Conservation (phyloP, 306 rosid species). For the Trifolium pratense region DNA sequence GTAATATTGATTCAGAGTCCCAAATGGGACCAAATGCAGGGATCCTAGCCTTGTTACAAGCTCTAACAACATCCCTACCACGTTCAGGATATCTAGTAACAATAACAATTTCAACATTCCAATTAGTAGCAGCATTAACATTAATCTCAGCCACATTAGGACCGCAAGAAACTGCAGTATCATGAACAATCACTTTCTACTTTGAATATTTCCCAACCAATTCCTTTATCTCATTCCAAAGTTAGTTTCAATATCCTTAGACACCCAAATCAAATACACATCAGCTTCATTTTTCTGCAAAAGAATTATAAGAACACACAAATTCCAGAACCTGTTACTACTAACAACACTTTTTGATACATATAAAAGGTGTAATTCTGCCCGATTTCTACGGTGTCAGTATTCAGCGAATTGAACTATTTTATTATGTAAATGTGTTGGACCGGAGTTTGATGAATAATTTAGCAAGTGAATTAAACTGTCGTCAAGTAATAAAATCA, state of each 20-base stretch:
- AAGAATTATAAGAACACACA: constrained; percentile 72
- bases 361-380: no score
- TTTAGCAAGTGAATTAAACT: no score
- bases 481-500: no score
- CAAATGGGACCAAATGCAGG: constrained; percentile 61
- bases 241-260: constrained; percentile 66
- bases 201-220: constrained; percentile 50
- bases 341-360: constrained; percentile 60
- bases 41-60: constrained; percentile 52
- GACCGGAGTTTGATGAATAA: no score
- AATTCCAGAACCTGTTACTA: constrained; percentile 80
- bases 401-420: no score
- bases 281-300: constrained; percentile 55
- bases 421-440: no score
- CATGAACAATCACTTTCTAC: constrained; percentile 65
- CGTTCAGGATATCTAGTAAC: constrained; percentile 80
- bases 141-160: constrained; percentile 67
- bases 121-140: constrained; percentile 53
- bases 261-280: constrained; percentile 70
- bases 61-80: constrained; percentile 60
- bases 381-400: no score
- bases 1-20: constrained; percentile 44
- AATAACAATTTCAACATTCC: constrained; percentile 69
- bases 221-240: constrained; percentile 60
- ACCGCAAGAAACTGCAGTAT: constrained; percentile 62